Percentiles rank a stretch among this genome's conserved stretches.
phyloP scores from a whole-genome alignment of 805 yeast species.

The Candida boidinii region DNA sequence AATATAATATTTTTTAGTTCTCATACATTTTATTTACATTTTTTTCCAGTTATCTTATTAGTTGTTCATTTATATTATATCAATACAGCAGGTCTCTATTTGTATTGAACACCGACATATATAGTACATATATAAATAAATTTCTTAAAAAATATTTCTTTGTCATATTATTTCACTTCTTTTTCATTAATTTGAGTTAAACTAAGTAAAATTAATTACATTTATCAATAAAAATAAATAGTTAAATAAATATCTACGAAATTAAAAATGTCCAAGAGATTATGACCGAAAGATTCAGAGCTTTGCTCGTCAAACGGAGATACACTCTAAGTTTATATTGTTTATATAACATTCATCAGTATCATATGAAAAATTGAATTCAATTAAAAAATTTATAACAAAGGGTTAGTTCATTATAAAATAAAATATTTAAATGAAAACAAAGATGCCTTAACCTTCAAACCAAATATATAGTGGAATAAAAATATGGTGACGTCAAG shows the following conservation, averaged over 20 bases:
- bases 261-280: slow-evolving; percentile 33
- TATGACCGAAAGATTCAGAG: slow-evolving; percentile 43
- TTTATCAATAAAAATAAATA: not conserved
- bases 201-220: not conserved
- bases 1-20: no score
- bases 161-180: no score
- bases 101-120: no score
- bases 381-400: no score
- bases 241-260: not conserved
- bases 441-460: slow-evolving; percentile 4
- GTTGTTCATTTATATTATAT: no score
- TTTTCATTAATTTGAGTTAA: not conserved
- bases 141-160: no score
- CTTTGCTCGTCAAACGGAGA: slow-evolving; percentile 41
- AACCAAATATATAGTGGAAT: slow-evolving; percentile 2
- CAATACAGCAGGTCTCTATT: no score
- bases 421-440: not conserved
- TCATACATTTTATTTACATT: no score
- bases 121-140: no score
- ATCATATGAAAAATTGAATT: no score
- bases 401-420: no score
- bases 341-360: not conserved
- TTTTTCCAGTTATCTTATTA: no score
- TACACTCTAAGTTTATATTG: slow-evolving; percentile 29
- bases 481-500: slow-evolving; percentile 7